These are phyloP conservation scores for Kalmusia sp. DNA, from an alignment of 2,329 filamentous ascomycete genomes.

Conservation along the genomic window DNA sequence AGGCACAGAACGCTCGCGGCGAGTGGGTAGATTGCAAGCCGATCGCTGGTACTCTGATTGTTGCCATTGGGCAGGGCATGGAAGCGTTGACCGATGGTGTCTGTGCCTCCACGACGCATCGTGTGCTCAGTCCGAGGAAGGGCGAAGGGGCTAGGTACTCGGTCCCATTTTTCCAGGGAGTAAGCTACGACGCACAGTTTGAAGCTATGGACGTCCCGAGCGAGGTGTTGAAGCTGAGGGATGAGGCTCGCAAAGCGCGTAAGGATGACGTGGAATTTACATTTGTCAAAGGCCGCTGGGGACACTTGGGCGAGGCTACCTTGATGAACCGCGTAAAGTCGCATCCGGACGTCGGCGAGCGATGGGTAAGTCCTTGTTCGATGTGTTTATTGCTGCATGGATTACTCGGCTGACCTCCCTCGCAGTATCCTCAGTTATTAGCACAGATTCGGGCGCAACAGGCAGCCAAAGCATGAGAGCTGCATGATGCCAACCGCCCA, in stretches of 20 bases:
- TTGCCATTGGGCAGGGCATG: constrained; percentile 86
- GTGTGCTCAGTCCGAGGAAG: constrained; percentile 75
- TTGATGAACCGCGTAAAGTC: constrained; percentile 85
- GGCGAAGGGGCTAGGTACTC: constrained; percentile 77
- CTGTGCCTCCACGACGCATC: constrained; percentile 80
- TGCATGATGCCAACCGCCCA: background rate
- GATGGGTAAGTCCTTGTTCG: constrained; percentile 59
- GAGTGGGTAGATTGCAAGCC: constrained; percentile 85
- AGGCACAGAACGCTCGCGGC: constrained; percentile 81
- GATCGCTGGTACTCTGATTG: constrained; percentile 77
- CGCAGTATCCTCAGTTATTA: constrained; percentile 54
- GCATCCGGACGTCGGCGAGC: constrained; percentile 84
- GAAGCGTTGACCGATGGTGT: constrained; percentile 86
- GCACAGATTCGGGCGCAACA: constrained; percentile 52
- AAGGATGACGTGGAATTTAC: constrained; percentile 83
- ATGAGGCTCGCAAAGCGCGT: constrained; percentile 65
- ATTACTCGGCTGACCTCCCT: constrained; percentile 8
- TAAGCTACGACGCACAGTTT: constrained; percentile 79
- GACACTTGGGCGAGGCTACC: constrained; percentile 80
- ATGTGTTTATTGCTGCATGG: background rate
- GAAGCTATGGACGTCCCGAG: constrained; percentile 76
- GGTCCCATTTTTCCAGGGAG: constrained; percentile 89
- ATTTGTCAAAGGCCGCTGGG: constrained; percentile 72
- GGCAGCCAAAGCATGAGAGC: constrained; percentile 24
- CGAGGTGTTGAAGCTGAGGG: constrained; percentile 67